A percentile compares a stretch with the other conserved stretches of the same genome.
phyloP scores from a whole-genome alignment of 2,329 filamentous ascomycete species.

The Monilinia fructicola region DNA sequence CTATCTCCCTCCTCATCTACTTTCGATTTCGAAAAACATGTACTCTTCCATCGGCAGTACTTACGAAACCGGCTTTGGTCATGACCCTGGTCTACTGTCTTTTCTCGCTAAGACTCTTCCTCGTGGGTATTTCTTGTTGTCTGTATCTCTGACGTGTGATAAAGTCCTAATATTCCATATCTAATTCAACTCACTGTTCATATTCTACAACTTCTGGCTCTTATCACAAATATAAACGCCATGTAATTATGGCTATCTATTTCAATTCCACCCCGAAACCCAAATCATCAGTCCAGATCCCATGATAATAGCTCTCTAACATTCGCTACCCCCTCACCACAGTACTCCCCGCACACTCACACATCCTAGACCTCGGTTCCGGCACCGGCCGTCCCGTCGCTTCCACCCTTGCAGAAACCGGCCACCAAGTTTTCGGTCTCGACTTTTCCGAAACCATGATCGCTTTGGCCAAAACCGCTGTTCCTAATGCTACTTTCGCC shows the following conservation, averaged over 20 bases:
- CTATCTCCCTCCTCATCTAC: background rate
- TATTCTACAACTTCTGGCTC: background rate
- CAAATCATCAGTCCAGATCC: background rate
- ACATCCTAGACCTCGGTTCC: background rate
- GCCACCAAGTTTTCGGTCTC: background rate
- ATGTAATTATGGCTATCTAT: background rate
- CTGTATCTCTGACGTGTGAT: background rate
- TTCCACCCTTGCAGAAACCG: background rate
- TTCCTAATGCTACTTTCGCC: background rate
- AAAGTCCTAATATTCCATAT: background rate
- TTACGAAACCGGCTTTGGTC: background rate
- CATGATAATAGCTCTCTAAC: background rate
- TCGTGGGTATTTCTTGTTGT: background rate
- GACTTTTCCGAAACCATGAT: background rate
- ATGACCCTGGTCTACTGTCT: background rate
- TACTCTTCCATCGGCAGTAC: background rate
- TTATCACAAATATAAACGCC: too few relatives aligned
- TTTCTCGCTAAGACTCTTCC: background rate
- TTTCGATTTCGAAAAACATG: background rate
- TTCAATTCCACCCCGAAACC: background rate
- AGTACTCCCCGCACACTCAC: background rate
- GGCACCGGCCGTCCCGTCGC: slow-evolving; percentile 2
- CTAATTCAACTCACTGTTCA: background rate
- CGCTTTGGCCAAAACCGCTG: background rate
- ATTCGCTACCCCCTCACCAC: background rate